Evolutionary conservation across 306 rosid genomes (phyloP).

Genomic region (Pyrus pyrifolia): DNA sequence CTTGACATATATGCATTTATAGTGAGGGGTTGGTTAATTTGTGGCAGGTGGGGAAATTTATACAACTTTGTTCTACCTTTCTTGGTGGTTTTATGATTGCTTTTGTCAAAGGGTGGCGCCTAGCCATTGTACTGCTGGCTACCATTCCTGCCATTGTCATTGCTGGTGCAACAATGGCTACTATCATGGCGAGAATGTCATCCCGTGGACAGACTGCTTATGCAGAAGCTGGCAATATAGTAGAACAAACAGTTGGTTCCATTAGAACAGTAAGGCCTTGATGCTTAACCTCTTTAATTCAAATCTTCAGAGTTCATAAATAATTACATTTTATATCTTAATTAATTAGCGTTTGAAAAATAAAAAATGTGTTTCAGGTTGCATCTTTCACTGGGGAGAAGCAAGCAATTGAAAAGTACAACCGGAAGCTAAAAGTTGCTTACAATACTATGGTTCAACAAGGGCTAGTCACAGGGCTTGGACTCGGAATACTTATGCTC

Average conservation of each 20-base stretch:
- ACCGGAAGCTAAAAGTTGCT: constrained; percentile 53
- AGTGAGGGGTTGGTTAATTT: background rate
- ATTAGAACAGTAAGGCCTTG: constrained; percentile 65
- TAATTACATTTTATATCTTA: background rate
- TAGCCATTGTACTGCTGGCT: constrained; percentile 50
- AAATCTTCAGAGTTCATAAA: background rate
- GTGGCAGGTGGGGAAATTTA: constrained; percentile 76
- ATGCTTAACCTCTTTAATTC: background rate
- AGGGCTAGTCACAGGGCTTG: constrained; percentile 64
- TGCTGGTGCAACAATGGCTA: constrained; percentile 42
- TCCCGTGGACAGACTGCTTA: constrained; percentile 80
- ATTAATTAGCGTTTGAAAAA: background rate
- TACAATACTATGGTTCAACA: constrained; percentile 42
- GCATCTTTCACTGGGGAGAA: constrained; percentile 89
- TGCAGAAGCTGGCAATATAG: constrained; percentile 80
- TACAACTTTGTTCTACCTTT: constrained; percentile 64
- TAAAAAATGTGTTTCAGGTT: constrained; percentile 27
- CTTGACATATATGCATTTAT: background rate
- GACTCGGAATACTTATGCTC: constrained; percentile 40
- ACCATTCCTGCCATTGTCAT: constrained; percentile 56
- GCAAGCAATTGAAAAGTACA: constrained; percentile 56
- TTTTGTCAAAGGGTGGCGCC: constrained; percentile 63
- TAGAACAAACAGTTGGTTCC: constrained; percentile 76
- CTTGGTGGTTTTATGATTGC: constrained; percentile 65
- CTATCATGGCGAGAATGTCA: constrained; percentile 49